phyloP scores from a whole-genome alignment of 768 basidiomycete genomes.

The Pleurotus platypus region DNA sequence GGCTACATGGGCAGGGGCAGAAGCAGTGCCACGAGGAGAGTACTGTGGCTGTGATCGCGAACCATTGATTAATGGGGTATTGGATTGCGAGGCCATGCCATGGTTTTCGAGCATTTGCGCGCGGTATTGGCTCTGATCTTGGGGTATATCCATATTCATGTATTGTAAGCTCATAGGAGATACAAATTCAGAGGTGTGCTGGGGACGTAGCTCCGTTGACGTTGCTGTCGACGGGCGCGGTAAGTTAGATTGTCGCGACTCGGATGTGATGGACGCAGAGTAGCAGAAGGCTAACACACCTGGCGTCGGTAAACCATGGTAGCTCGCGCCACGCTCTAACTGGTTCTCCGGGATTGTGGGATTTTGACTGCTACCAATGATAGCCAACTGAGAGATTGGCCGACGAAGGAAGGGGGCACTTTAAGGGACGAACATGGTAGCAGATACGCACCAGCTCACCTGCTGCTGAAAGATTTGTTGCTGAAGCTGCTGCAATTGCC shows the following conservation, averaged over 20 bases:
- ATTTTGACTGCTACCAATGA: constrained; percentile 17
- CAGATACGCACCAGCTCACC: constrained; percentile 37
- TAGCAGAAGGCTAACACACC: constrained; percentile 29
- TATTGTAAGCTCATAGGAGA: constrained; percentile 56
- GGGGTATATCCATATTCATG: constrained; percentile 17
- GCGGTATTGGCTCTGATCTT: constrained; percentile 13
- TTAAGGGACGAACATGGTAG: constrained; percentile 1
- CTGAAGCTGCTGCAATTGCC: constrained; percentile 74
- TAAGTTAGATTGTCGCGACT: not conserved
- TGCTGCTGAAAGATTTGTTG: constrained; percentile 89
- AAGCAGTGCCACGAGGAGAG: constrained; percentile 42
- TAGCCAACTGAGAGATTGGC: constrained; percentile 13
- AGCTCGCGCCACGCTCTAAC: constrained; percentile 14
- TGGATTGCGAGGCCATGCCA: constrained; percentile 17
- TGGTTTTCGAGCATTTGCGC: constrained; percentile 13
- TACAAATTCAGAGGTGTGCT: constrained; percentile 54
- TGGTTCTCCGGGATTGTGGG: constrained; percentile 8
- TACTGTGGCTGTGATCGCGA: constrained; percentile 15
- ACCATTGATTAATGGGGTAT: constrained; percentile 11
- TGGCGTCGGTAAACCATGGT: constrained; percentile 64
- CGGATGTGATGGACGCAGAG: no score
- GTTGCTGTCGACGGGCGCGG: constrained; percentile 33
- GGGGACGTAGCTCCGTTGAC: constrained; percentile 65
- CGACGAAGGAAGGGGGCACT: constrained; percentile 42
- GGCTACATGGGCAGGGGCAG: constrained; percentile 73